A percentile compares a stretch with the other conserved stretches of the same genome.
Evolutionary conservation across 1,284 basidiomycete species (phyloP).

Genomic region (Leucoagaricus sp.): DNA sequence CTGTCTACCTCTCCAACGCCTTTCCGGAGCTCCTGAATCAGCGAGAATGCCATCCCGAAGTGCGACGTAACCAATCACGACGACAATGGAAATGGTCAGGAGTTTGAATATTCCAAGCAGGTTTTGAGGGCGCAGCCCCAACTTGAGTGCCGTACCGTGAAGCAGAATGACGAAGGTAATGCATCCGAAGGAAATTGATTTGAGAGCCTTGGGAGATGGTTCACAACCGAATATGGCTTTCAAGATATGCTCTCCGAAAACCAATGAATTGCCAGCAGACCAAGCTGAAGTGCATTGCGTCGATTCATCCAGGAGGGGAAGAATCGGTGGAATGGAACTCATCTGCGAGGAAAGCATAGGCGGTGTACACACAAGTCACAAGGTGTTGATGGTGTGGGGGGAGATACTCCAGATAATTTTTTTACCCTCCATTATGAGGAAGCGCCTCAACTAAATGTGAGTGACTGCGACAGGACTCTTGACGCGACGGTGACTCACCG

Average conservation of each 20-base stretch:
- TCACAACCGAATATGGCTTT: constrained; percentile 25
- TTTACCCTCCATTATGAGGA: constrained; percentile 35
- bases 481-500: constrained; percentile 9
- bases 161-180: constrained; percentile 40
- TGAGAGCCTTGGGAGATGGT: constrained; percentile 20
- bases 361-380: constrained; percentile 34
- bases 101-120: constrained; percentile 48
- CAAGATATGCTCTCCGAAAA: constrained; percentile 40
- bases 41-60: constrained; percentile 21
- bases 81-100: constrained; percentile 41
- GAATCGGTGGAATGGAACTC: too few species aligned
- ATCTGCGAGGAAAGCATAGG: too few species aligned
- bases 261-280: constrained; percentile 36
- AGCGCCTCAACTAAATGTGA: constrained; percentile 23
- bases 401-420: constrained; percentile 37
- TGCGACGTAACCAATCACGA: constrained; percentile 32
- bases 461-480: not conserved
- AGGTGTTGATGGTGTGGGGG: constrained; percentile 31
- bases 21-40: constrained; percentile 17
- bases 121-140: constrained; percentile 49
- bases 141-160: constrained; percentile 40
- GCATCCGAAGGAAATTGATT: constrained; percentile 31
- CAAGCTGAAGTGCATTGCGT: too few species aligned
- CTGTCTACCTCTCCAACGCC: constrained; percentile 27
- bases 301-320: too few species aligned